phyloP scores from a whole-genome alignment of 2,329 filamentous ascomycete species.

The Fusarium xylarioides region DNA sequence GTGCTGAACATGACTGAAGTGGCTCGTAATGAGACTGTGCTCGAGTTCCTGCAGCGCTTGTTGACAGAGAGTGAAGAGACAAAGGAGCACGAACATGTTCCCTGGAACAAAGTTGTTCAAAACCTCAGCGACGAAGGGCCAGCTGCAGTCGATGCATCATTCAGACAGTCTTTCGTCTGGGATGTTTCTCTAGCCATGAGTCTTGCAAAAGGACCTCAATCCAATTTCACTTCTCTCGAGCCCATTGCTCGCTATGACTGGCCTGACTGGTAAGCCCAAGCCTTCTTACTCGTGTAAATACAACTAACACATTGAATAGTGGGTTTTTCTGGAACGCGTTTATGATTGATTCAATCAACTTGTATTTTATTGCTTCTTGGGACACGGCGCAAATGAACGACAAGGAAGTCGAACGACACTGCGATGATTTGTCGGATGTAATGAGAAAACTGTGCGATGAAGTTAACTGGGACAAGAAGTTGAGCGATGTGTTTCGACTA shows the following conservation, averaged over 20 bases:
- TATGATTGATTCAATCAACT: conserved; percentile 45
- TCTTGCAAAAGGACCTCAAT: conserved; percentile 16
- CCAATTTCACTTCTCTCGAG: conserved; percentile 40
- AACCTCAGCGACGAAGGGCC: conserved; percentile 47
- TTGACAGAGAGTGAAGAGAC: conserved; percentile 38
- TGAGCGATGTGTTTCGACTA: conserved; percentile 41
- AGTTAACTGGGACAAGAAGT: conserved; percentile 42
- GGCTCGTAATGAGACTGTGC: conserved; percentile 36
- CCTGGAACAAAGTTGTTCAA: conserved; percentile 47
- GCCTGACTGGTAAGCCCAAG: conserved; percentile 48
- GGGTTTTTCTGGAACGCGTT: conserved; percentile 53
- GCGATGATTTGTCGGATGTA: conserved; percentile 44
- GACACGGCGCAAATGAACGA: conserved; percentile 52
- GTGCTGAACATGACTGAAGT: conserved; percentile 48
- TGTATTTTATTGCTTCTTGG: conserved; percentile 52
- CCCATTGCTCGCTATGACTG: conserved; percentile 49
- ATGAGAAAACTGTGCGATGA: conserved; percentile 43
- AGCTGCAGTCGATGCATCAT: conserved; percentile 47
- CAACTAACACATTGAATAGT: conserved; percentile 33
- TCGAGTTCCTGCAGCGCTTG: conserved; percentile 43
- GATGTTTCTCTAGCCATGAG: conserved; percentile 48
- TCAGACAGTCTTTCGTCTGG: conserved; percentile 51
- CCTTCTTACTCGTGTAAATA: too few species aligned
- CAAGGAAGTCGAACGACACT: conserved; percentile 44
- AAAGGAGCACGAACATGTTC: conserved; percentile 45